Percentiles rank a stretch among this genome's conserved stretches.
Evolutionary conservation across 495 filamentous ascomycete genomes (phyloP).

Genomic region (Tuber magnatum): DNA sequence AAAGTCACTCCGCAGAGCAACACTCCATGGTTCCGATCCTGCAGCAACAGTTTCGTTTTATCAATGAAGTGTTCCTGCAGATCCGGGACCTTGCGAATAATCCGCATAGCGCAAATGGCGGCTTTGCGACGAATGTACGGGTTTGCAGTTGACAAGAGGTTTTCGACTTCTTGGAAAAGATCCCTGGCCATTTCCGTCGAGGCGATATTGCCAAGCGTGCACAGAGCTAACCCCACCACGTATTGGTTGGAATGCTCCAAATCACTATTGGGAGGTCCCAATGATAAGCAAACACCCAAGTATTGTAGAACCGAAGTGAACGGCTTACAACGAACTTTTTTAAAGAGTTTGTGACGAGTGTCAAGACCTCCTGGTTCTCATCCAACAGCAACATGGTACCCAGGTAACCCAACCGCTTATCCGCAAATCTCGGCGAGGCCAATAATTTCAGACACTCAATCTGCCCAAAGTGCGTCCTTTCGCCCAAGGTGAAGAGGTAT

Average conservation of each 20-base stretch:
- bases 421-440: constrained; percentile 92
- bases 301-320: not conserved
- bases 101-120: constrained; percentile 98
- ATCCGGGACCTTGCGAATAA: constrained; percentile 95
- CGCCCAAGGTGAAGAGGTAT: constrained; percentile 97
- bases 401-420: constrained; percentile 92
- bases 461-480: constrained; percentile 96
- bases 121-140: constrained; percentile 96
- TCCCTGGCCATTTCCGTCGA: constrained; percentile 98
- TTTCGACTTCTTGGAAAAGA: constrained; percentile 90
- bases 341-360: constrained; percentile 91
- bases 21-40: constrained; percentile 89
- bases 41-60: constrained; percentile 79
- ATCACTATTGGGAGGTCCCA: constrained; percentile 54
- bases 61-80: constrained; percentile 95
- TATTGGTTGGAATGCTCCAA: constrained; percentile 97
- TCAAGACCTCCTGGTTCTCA: constrained; percentile 97
- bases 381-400: constrained; percentile 94
- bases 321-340: constrained; percentile 62
- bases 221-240: constrained; percentile 91
- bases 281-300: constrained; percentile 22
- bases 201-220: constrained; percentile 93
- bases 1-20: constrained; percentile 85
- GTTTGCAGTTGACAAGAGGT: constrained; percentile 79
- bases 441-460: constrained; percentile 98